Evolutionary conservation across 1,284 basidiomycete species (phyloP), one percentile per base, ranked within the genome.

Genomic region (Fomitopsis palustris): DNA sequence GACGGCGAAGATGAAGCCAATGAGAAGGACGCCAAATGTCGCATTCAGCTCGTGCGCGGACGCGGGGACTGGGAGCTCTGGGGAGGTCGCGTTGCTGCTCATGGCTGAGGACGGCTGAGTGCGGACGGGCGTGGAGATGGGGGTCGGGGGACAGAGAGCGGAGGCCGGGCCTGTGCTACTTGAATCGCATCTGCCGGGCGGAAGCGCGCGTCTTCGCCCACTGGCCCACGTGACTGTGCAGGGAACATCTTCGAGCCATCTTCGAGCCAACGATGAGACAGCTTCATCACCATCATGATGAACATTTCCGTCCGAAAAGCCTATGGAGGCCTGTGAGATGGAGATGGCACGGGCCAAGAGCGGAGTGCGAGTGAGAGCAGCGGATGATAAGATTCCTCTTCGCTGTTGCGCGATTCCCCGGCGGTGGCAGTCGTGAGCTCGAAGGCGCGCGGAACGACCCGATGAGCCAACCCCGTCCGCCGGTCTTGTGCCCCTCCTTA

Each of bases 1-100:
- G 10, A 70, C 74, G 5, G 75, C 64, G 23, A 69, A 65, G 38
- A 77, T 70, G 60, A 77, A 78, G 17, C 75, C 76, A 29, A 74
- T 49, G 57, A 77, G 73, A 25, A 78, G 63, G 16, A 73, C 69
- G 38, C 71, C 68, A 43, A 78, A 67, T 9, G 76, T 78, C 57
- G 69, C 43, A 35, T 65, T 64, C 35, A 68, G 65, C 53, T 68
- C 66, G 6, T 58, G 23, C 2, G 59, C 45, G 27, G 66, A 19
- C 10, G 55, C 57, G 14, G 51, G 4, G 1, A 56, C 41, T 6
- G 45, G 56, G 25, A 56, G 35, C 12, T 2, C 54, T 4, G 54
- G 16, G n/a, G 19, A 17, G 39, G 39, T 10, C 17, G 23, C 23
- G 27, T 4, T 54, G 39, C 3, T 39, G 39, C 59, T 56, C 55